phyloP scores from a whole-genome alignment of 192 early-diverging fungal species.

The Dispira parvispora region DNA sequence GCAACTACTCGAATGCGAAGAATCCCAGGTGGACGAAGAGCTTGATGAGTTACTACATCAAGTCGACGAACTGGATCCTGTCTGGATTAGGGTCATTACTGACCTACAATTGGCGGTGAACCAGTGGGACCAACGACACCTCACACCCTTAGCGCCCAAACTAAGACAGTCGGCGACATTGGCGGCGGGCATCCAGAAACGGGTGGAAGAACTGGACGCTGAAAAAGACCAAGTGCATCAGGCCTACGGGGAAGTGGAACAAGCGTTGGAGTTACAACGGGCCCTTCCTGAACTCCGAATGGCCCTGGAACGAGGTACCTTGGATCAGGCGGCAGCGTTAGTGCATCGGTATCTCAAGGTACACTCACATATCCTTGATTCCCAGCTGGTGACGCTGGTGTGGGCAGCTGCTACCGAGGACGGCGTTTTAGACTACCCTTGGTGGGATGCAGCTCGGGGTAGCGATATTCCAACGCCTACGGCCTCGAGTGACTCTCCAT shows the following conservation, averaged over 20 bases:
- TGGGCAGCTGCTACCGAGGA: neutral
- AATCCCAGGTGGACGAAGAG: neutral
- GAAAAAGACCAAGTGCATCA: neutral
- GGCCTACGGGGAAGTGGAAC: neutral
- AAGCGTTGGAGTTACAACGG: neutral
- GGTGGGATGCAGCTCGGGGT: neutral
- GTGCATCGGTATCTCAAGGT: conserved; percentile 3
- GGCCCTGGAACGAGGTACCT: neutral
- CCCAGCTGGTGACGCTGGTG: neutral
- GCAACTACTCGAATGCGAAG: neutral
- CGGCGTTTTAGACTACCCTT: neutral
- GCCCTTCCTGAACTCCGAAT: neutral
- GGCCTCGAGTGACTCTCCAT: too few relatives aligned
- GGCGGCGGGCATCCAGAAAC: neutral
- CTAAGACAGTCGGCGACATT: neutral
- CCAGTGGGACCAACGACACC: neutral
- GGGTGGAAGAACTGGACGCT: conserved; percentile 1
- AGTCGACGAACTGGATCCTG: neutral
- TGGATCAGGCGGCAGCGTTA: conserved; percentile 5
- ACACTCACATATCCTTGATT: neutral
- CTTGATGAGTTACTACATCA: conserved; percentile 2
- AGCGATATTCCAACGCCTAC: neutral
- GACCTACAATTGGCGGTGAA: too few relatives aligned
- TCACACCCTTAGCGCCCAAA: neutral
- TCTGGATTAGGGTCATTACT: neutral